phyloP scores from a whole-genome alignment of 1,284 basidiomycete species.

The Ganoderma sinense region DNA sequence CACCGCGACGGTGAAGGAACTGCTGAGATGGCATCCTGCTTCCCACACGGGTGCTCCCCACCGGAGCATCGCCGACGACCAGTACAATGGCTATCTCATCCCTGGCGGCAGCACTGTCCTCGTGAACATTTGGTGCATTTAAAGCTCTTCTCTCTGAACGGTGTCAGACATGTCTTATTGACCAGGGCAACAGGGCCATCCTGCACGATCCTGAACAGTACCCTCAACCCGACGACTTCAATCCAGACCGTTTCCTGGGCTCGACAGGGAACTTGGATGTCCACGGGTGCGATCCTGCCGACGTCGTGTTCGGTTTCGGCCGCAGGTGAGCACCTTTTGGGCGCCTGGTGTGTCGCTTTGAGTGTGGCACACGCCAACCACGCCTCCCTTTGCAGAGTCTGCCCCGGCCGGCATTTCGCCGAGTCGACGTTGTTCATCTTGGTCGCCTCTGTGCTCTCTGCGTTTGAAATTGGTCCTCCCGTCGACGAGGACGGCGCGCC shows the following conservation, averaged over 20 bases:
- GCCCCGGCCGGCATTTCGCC: conserved; percentile 22
- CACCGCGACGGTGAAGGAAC: conserved; percentile 42
- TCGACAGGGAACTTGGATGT: background rate
- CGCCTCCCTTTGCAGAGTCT: conserved; percentile 10
- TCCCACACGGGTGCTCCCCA: conserved; percentile 28
- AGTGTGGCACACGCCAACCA: too few relatives aligned
- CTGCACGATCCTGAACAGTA: conserved; percentile 29
- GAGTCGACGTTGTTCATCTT: conserved; percentile 20
- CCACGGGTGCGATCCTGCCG: background rate
- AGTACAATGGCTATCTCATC: conserved; percentile 20
- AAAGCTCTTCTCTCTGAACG: too few relatives aligned
- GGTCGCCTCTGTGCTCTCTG: conserved; percentile 18
- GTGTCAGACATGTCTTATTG: too few relatives aligned
- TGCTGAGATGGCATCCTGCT: conserved; percentile 40
- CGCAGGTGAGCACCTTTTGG: conserved; percentile 9
- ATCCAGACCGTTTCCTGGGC: conserved; percentile 21
- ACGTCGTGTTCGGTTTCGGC: conserved; percentile 18
- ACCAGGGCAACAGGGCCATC: conserved; percentile 18
- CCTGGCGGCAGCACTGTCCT: conserved; percentile 21
- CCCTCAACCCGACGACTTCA: conserved; percentile 26
- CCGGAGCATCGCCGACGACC: conserved; percentile 22
- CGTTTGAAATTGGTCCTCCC: conserved; percentile 15
- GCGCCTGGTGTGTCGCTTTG: background rate
- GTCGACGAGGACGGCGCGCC: conserved; percentile 6
- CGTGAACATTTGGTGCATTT: conserved; percentile 24